Base-by-base conservation (phyloP, 2,329 filamentous ascomycete genomes). In the Aureobasidium melanogenum region DNA sequence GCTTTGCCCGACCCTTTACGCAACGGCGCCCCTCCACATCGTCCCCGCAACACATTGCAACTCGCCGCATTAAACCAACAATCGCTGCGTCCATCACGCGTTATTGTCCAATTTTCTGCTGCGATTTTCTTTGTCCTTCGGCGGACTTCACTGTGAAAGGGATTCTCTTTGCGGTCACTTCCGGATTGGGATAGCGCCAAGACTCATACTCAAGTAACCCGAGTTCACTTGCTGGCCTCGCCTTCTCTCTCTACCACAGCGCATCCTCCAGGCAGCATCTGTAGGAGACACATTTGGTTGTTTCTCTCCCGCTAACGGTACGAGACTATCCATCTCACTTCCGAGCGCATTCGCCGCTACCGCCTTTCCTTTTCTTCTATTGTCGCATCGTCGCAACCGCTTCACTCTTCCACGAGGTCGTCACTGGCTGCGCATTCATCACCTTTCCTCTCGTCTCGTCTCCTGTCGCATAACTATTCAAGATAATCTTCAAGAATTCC, bases 261-360 rank as follows among this genome's bases (percentile, higher is more conserved):
- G 17, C 50, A 54, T 48, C 60, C 39, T 36, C 39, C 30, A 48
- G 71, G 75, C 77, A 78, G 76, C 75, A 73, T 75, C 76, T 79
- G 80, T 80, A 80, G 90, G 91, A 89, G 91, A 96, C 88, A 91
- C 91, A 96, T 96, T 96, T 77, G 87, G 75, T 96, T 96, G 91
- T 96, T 91, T 80, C 89, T 96, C 91, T 96, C 91, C 88, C 84
- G 77, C 83, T 82, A 75, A 83, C 74, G 82, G 79, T 81, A 81
- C 75, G 77, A 68, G 38, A 54, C 63, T 41, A 51, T 55, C 60
- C 52, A 64, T 62, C 57, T 51, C 60, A 59, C 63, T 52, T 57
- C 32, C 54, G 19, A 38, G 54, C 54, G 54, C 54, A 47, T 7
- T 36, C 36, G 28, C 44, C 19, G 38, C 38, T 39, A 26, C 17